Evolutionary conservation across 441 rosid genomes (phyloP), one percentile per base, ranked within the genome.

Genomic region (Populus hybrid): DNA sequence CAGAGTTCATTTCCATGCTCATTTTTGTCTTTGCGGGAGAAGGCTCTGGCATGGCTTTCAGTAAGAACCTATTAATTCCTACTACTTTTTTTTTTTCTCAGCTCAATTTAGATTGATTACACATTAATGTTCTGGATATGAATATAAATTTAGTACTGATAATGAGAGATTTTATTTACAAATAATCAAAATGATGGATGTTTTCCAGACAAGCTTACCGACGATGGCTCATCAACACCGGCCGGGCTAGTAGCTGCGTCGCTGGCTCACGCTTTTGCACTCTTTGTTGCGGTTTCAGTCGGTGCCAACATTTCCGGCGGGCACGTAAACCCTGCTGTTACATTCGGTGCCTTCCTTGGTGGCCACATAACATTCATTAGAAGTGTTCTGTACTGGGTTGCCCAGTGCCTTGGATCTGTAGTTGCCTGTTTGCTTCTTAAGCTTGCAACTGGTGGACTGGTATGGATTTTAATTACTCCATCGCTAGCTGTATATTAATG

Each of bases 21-120:
- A 90, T 93, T 73, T 93, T 93, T 20, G 95, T 91, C 20, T 90
- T 93, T 76, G 96, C 98, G 7, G 98, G 98, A 1, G 89, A 91
- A 83, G 98, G 98, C 63, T 92, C 97, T 3, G 91, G 98, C 71
- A 93, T 92, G 97, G 98, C 98, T 64, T 93, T 88, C 10, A 90
- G 83, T 83, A 79, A 79, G 81, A 64, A 70, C 66, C 20, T 10
- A 20, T 3, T 7, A 20, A 38, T 35, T n/a, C 11, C 28, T 1
- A n/a, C 21, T 1, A 3, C 8, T 10, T 5, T 40, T 38, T 3
- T 12, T 70, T 11, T 42, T 6, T 1, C 23, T 1, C 6, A 69
- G 11, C 24, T 69, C 5, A 8, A 9, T 69, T 34, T 70, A n/a
- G 10, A 11, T 34, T 68, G 12, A 69, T 35, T 35, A 26, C 20